phyloP scores from a whole-genome alignment of 2,329 filamentous ascomycete species.

The Alternaria gansuensis region DNA sequence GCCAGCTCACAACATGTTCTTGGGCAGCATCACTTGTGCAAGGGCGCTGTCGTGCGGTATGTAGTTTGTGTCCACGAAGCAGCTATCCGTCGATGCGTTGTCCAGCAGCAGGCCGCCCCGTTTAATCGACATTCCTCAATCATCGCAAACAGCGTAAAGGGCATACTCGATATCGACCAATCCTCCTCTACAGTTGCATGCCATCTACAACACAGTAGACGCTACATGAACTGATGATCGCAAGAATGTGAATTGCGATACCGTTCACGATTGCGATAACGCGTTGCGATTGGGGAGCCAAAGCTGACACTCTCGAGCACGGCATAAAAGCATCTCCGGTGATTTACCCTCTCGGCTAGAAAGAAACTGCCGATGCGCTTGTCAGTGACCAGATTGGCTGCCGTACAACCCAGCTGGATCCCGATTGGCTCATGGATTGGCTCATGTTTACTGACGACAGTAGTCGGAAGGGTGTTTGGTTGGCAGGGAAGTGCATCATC shows the following conservation, averaged over 20 bases:
- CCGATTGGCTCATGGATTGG: conserved; percentile 19
- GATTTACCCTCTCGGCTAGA: conserved; percentile 10
- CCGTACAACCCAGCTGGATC: conserved; percentile 26
- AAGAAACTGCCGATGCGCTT: conserved; percentile 15
- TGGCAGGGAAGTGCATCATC: conserved; percentile 25
- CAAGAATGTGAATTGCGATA: not conserved
- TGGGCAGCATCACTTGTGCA: conserved; percentile 30
- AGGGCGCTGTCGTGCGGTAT: conserved; percentile 29
- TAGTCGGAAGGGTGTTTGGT: conserved; percentile 1
- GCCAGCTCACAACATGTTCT: conserved; percentile 21
- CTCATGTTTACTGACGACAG: conserved; percentile 10
- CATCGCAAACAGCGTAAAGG: not conserved
- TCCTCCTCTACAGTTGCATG: not conserved
- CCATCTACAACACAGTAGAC: not conserved
- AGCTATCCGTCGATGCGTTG: conserved; percentile 30
- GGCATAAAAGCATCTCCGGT: conserved; percentile 3
- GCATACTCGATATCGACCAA: not conserved
- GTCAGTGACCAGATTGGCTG: conserved; percentile 8
- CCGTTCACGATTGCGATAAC: conserved; percentile 1
- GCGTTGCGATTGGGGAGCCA: not conserved
- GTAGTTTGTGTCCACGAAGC: conserved; percentile 28
- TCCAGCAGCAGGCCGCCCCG: conserved; percentile 12
- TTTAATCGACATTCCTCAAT: conserved; percentile 1
- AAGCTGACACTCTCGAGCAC: not conserved
- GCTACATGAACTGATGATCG: conserved; percentile 2